Base-by-base conservation (phyloP, 306 rosid species). In the Cicer chorassanicum region DNA sequence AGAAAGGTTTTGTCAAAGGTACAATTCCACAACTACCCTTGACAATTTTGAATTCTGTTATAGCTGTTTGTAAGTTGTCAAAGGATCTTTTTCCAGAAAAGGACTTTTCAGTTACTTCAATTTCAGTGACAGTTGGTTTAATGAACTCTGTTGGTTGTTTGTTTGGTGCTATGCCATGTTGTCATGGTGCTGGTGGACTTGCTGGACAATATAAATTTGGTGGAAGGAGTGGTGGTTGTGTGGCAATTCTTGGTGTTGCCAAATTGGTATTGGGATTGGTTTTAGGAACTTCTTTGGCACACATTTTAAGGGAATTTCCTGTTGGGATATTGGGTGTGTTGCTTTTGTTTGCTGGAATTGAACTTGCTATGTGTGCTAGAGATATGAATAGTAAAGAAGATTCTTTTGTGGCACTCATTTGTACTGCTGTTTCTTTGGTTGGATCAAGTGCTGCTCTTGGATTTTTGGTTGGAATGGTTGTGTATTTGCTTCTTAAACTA, bases 91-190 rank as follows among this genome's bases (percentile, higher is more conserved):
- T 89, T 45, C 97, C 97, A 0, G 97, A 48, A 39, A 84, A 50
- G 81, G 82, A 80, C 0, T 65, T 87, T 49, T 82, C 94, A 11
- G 87, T 44, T 7, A 91, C 88, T 0, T 87, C 90, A 2, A 40
- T 91, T 1, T 85, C 94, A 4, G 75, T 89, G 65, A 91, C 89
- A 0, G 97, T 91, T 6, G 97, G 92, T 41, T 8, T 87, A 38
- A 91, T 89, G 94, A 89, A 91, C 75, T 18, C 84, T 6, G 38
- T 86, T 0, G 97, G 97, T 3, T 73, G 88, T 70, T 89, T 94
- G 97, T 86, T 91, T 62, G 97, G 92, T n/a, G 94, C 90, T 5
- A 81, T 91, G 87, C 97, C 97, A 10, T 8, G 86, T 19, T 91
- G 97, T 73, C 94, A 91, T 19, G 94, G 97, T 0, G 94, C 92